A percentile compares a stretch with the other conserved stretches of the same genome.
These are phyloP conservation scores for Ustulina deusta DNA, from an alignment of 2,329 filamentous ascomycete genomes.

Conservation along the genomic window DNA sequence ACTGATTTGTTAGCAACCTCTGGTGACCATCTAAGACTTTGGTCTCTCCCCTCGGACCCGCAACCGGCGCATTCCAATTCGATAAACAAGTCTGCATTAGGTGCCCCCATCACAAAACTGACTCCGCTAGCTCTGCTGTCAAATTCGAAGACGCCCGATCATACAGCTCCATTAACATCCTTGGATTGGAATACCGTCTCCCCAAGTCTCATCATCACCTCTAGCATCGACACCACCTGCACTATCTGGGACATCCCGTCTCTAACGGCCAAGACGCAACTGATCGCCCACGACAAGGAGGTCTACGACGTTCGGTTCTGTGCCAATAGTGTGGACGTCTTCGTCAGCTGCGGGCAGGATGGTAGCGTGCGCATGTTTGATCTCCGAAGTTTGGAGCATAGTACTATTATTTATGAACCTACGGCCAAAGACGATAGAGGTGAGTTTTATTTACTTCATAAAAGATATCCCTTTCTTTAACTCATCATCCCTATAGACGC, in stretches of 20 bases:
- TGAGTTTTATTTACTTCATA: conserved; percentile 53
- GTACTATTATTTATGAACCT: conserved; percentile 98
- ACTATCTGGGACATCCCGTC: conserved; percentile 99
- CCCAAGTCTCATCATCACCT: conserved; percentile 97
- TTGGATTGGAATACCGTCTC: conserved; percentile 98
- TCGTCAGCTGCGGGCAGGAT: conserved; percentile 97
- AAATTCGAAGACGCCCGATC: conserved; percentile 98
- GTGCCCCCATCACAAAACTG: conserved; percentile 78
- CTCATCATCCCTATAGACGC: conserved; percentile 56
- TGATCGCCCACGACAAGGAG: conserved; percentile 99
- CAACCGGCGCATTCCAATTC: conserved; percentile 73
- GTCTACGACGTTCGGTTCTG: conserved; percentile 99
- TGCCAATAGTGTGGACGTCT: conserved; percentile 97
- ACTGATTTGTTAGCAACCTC: conserved; percentile 96
- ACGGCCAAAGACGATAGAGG: conserved; percentile 84
- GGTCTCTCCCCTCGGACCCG: conserved; percentile 84
- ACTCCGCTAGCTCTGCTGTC: conserved; percentile 93
- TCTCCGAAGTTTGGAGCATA: conserved; percentile 93
- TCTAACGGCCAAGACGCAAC: conserved; percentile 94
- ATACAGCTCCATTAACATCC: conserved; percentile 95
- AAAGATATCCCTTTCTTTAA: neutral
- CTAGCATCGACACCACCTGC: conserved; percentile 98
- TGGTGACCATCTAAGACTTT: conserved; percentile 91
- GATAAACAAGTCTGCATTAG: conserved; percentile 70
- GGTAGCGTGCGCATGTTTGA: conserved; percentile 99